These are phyloP conservation scores for Penium margaritaceum DNA, from an alignment of 139 green algal genomes.

Conservation along the genomic window DNA sequence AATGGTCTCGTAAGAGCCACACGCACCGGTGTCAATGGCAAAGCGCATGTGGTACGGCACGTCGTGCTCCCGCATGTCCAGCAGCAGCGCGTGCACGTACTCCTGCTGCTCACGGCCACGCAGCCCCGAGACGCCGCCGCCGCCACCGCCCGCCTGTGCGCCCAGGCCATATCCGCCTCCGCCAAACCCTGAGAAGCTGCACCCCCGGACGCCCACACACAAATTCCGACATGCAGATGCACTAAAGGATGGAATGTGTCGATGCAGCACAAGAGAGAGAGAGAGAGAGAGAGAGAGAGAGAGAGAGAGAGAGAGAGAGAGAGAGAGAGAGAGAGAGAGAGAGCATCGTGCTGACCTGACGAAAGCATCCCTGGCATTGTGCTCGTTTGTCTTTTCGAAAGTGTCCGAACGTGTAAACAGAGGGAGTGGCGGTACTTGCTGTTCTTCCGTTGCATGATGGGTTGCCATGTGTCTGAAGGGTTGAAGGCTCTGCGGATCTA, in stretches of 20 bases:
- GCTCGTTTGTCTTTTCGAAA: no score
- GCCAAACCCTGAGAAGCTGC: neutral
- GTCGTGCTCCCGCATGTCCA: conserved; percentile 90
- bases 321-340: no score
- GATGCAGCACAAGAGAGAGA: no score
- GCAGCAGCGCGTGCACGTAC: conserved; percentile 43
- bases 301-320: neutral
- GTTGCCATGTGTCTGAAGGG: no score
- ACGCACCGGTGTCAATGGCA: conserved; percentile 74
- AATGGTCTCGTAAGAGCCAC: no score
- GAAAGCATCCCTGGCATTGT: no score
- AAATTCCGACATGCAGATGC: neutral
- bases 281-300: neutral
- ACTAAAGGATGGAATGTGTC: conserved; percentile 45
- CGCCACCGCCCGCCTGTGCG: neutral
- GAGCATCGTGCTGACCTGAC: no score
- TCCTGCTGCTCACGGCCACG: neutral
- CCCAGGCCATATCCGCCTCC: conserved; percentile 2
- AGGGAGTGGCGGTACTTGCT: no score
- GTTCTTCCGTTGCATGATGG: no score
- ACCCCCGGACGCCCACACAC: neutral
- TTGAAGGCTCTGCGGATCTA: no score
- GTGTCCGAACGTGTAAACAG: no score
- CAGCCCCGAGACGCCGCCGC: neutral
- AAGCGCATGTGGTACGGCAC: conserved; percentile 93